Conservation (phyloP, 306 rosid species). For the Hippophae rhamnoides region DNA sequence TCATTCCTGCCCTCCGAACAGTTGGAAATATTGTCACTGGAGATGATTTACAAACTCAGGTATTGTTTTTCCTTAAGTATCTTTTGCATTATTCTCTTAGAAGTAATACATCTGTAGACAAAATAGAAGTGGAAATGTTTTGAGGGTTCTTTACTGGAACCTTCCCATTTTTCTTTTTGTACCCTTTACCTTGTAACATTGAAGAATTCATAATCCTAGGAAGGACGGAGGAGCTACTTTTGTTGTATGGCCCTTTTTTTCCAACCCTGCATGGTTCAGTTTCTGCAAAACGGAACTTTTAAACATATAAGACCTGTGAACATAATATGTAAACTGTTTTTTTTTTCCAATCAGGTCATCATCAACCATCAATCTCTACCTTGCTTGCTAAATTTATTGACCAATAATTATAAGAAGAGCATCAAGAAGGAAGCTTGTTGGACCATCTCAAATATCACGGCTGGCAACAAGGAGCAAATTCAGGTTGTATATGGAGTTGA, state of each 20-base stretch:
- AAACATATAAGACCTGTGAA: no score
- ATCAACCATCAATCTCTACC: slow-evolving; percentile 78
- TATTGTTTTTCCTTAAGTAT: slow-evolving; percentile 17
- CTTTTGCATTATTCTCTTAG: neutral
- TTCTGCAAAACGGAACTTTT: no score
- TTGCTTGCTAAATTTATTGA: slow-evolving; percentile 57
- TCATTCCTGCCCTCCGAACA: slow-evolving; percentile 90
- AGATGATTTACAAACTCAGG: slow-evolving; percentile 96
- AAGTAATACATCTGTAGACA: neutral
- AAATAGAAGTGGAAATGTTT: no score
- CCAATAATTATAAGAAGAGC: slow-evolving; percentile 78
- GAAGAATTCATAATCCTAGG: no score
- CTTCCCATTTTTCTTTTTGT: no score
- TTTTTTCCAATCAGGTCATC: slow-evolving; percentile 42
- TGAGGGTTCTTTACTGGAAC: no score
- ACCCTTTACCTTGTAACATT: no score
- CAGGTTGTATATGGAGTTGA: slow-evolving; percentile 40
- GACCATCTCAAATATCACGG: slow-evolving; percentile 92
- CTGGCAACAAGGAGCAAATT: slow-evolving; percentile 94
- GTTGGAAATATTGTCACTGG: slow-evolving; percentile 95
- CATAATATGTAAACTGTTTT: neutral
- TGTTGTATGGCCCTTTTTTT: no score
- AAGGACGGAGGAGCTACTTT: no score
- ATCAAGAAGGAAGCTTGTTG: slow-evolving; percentile 98
- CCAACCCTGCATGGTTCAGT: no score